A percentile compares a stretch with the other conserved stretches of the same genome.
Conservation (phyloP, 202 grass and related monocot genomes). For the Panicum virgatum region DNA sequence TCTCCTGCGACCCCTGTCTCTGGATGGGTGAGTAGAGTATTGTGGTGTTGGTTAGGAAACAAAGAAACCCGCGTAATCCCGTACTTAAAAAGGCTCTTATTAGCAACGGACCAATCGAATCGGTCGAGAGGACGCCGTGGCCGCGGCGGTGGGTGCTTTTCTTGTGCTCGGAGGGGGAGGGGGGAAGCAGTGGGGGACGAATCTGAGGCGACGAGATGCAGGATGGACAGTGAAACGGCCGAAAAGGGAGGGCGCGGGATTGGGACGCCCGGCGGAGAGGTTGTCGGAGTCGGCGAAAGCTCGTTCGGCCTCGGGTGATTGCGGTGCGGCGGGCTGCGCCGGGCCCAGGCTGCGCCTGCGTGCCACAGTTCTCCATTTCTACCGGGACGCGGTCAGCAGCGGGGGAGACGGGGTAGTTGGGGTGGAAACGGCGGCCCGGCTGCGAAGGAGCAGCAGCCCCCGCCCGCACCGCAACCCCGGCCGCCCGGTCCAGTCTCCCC, state of each 20-base stretch:
- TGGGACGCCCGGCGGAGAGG: not conserved
- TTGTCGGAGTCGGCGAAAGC: not conserved
- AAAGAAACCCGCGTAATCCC: not conserved
- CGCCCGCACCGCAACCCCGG: too few species aligned
- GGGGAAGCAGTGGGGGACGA: slow-evolving; percentile 7
- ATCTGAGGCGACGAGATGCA: not conserved
- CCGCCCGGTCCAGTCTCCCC: not conserved
- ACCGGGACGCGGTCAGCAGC: too few species aligned
- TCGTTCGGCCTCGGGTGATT: not conserved
- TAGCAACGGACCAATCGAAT: not conserved
- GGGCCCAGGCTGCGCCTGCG: too few species aligned
- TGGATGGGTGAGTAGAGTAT: not conserved
- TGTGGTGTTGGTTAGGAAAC: slow-evolving; percentile 13
- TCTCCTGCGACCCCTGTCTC: too few species aligned
- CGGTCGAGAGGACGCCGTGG: not conserved
- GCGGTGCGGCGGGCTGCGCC: too few species aligned
- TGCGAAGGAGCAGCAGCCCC: not conserved
- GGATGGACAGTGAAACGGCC: not conserved
- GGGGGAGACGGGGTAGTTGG: not conserved
- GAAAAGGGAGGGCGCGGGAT: not conserved
- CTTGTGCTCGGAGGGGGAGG: not conserved
- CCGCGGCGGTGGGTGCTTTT: not conserved
- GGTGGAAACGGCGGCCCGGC: not conserved
- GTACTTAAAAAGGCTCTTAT: not conserved
- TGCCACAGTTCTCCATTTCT: not conserved